phyloP scores from a whole-genome alignment of 2,329 filamentous ascomycete species.

The Alternaria sp. region DNA sequence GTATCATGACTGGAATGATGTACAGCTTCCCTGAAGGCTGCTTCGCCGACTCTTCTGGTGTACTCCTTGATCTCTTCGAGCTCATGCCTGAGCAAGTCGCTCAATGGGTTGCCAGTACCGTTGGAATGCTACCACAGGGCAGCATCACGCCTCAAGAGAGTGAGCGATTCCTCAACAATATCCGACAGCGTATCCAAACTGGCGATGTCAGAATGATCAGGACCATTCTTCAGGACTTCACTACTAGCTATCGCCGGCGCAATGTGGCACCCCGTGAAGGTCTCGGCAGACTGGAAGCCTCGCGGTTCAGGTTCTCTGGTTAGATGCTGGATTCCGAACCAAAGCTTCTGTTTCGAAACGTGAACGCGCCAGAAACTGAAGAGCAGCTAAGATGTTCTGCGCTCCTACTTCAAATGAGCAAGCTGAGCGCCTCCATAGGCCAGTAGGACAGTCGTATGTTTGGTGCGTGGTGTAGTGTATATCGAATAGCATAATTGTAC shows the following conservation, averaged over 20 bases:
- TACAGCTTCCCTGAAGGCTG: constrained; percentile 97
- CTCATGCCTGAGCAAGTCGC: constrained; percentile 82
- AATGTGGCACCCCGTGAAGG: constrained; percentile 97
- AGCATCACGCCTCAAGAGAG: constrained; percentile 77
- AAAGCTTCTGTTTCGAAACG: constrained; percentile 13
- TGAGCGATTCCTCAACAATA: constrained; percentile 80
- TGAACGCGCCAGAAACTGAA: background rate
- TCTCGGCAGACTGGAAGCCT: constrained; percentile 84
- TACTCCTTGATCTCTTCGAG: constrained; percentile 90
- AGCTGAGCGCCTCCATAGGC: constrained; percentile 2
- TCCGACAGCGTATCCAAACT: constrained; percentile 77
- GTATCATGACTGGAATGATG: constrained; percentile 97
- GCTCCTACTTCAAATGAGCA: background rate
- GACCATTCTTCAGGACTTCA: constrained; percentile 92
- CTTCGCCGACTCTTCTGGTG: constrained; percentile 91
- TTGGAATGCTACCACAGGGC: constrained; percentile 83
- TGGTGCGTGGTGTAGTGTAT: constrained; percentile 16
- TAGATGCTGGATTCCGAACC: constrained; percentile 30
- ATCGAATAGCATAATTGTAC: constrained; percentile 24
- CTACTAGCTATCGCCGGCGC: constrained; percentile 88
- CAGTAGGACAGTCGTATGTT: constrained; percentile 1
- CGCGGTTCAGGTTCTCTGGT: constrained; percentile 79
- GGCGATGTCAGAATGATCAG: constrained; percentile 81
- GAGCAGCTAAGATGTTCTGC: background rate
- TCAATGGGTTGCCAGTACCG: constrained; percentile 82